Evolutionary conservation across 768 basidiomycete genomes (phyloP), one percentile per base, ranked within the genome.

Genomic region (Russula sp.): DNA sequence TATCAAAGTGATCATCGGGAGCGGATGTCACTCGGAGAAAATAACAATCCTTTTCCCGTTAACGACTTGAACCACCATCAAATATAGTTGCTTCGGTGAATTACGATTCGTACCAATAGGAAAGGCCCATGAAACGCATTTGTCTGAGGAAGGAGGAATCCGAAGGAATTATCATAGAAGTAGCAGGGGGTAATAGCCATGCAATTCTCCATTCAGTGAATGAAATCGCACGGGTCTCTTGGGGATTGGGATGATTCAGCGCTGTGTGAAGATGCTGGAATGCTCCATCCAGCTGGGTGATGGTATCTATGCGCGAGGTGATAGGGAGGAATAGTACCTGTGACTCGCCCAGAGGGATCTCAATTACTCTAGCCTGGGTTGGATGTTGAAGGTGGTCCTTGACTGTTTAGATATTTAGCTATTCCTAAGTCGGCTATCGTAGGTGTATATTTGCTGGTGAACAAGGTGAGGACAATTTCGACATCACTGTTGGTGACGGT

Each of bases 241-340:
- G 22, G 34, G 42, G 58, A 35, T 8, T 6, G 41, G 38, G 18
- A 25, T n/a, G 46, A 49, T 41, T 38, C 46, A 48, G 36, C 25
- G 35, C 50, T 22, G 20, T 7, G 35, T 35, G 20, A 59, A 47
- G 35, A 53, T 36, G 36, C 45, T 39, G 5, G 43, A 60, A 54
- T 38, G 59, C 14, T 46, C 51, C 36, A 36, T 29, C 36, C 25
- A 54, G 42, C 18, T 53, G 25, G 25, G 59, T 60, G 52, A 54
- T 45, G 45, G 50, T 60, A 54, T 45, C 59, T 39, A 60, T 60
- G 52, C 7, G 22, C 13, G 52, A 47, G 59, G 59, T 36, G 59
- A 54, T 60, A 54, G 52, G 25, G 45, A 38, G 59, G 59, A 46
- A 29, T 38, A 53, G 25, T 53, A 22, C 36, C 53, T 39, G 59